Conservation (phyloP, 2,329 filamentous ascomycete genomes). For the Colletotrichum scovillei region DNA sequence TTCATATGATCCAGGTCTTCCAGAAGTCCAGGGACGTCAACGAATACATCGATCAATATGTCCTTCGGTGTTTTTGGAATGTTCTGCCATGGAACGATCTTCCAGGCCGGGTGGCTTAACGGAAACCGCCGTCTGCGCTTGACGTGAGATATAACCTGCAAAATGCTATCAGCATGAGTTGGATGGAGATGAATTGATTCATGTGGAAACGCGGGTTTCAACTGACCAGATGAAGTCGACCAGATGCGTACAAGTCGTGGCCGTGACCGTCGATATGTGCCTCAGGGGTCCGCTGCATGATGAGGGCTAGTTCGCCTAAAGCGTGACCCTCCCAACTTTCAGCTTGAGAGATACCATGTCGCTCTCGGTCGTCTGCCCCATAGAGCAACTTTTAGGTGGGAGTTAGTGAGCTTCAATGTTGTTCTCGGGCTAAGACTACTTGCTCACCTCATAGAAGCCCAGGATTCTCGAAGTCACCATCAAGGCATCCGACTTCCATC, state of each 20-base stretch:
- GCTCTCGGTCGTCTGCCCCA: slow-evolving; percentile 33
- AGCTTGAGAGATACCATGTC: slow-evolving; percentile 27
- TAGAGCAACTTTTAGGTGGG: slow-evolving; percentile 29
- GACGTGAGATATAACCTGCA: slow-evolving; percentile 29
- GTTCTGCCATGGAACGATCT: slow-evolving; percentile 45
- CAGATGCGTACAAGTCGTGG: slow-evolving; percentile 39
- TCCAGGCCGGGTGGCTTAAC: slow-evolving; percentile 45
- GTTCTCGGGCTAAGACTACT: background rate
- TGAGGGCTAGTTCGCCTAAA: slow-evolving; percentile 32
- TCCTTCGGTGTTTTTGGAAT: slow-evolving; percentile 45
- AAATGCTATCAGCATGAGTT: background rate
- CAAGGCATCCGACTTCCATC: slow-evolving; percentile 31
- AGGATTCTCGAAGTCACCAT: slow-evolving; percentile 30
- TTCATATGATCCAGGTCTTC: slow-evolving; percentile 42
- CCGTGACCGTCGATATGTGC: slow-evolving; percentile 27
- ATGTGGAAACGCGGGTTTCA: no score
- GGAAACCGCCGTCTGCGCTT: slow-evolving; percentile 38
- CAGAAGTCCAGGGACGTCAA: slow-evolving; percentile 43
- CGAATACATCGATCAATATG: slow-evolving; percentile 44
- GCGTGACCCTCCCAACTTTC: slow-evolving; percentile 37
- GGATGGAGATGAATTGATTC: background rate
- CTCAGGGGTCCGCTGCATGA: slow-evolving; percentile 22
- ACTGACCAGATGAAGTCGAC: slow-evolving; percentile 38
- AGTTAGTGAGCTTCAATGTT: background rate
- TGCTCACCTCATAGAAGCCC: slow-evolving; percentile 39